Base-by-base conservation (phyloP, 2,329 filamentous ascomycete genomes). In the Fusarium proliferatum region DNA sequence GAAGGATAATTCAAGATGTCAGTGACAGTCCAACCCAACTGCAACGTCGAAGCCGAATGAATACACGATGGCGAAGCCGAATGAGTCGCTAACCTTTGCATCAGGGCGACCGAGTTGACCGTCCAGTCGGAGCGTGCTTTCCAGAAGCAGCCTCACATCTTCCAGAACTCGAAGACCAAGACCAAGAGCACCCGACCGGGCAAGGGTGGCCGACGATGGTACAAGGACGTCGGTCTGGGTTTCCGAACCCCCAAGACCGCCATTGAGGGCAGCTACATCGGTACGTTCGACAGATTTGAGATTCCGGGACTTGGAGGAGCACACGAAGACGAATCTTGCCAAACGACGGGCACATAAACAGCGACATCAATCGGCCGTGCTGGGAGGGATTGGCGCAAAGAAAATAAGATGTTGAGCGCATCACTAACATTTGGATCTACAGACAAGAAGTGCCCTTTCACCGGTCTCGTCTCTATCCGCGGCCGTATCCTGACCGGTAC, bases 401-500 rank as follows among this genome's bases (percentile, higher is more conserved):
- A 49, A 28, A 16, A 63, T 8, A 33, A 45, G 19, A 13, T 28
- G 34, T 60, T 59, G 61, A 65, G 63, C 52, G 70, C 49, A 55
- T 72, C 52, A 62, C 78, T 81, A 66, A 81, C 79, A 53, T 66
- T 30, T 71, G 77, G 63, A 58, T 53, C 17, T 72, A 82, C 84
- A 97, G 96, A 99, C 93, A 99, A 99, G 94, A 99, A 99, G 92
- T 99, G 96, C 93, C 96, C 96, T 80, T 99, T 99, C 93, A 97
- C 95, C 81, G 97, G 97, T 86, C 90, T 96, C 86, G 95, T 99
- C 86, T 98, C 96, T 79, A 99, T 99, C 90, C 96, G 96, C 90
- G 96, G 96, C 87, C 96, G 96, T 96, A 99, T 99, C 91, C 91
- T 99, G 80, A 98, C 96, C 85, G 96, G 96, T 84, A 98, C 95